Base-by-base conservation (phyloP, 2,329 filamentous ascomycete genomes). In the Claviceps citrina region DNA sequence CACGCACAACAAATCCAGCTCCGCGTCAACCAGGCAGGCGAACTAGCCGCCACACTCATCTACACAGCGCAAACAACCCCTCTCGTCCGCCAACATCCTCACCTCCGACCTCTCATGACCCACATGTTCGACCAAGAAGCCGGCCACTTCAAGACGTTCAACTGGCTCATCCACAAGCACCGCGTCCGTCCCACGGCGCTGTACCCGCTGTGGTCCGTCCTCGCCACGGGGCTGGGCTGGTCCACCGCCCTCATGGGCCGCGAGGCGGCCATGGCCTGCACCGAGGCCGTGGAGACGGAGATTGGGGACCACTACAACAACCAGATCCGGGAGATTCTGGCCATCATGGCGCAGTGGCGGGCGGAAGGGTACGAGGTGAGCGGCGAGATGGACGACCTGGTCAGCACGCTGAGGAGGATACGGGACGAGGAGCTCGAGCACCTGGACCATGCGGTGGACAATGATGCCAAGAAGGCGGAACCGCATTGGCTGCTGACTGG, bases 101-200 rank as follows among this genome's bases (percentile, higher is more conserved):
- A 94, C 56, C 77, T 98, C 15, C 80, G 84, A 6, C 81, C 85
- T 0, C 65, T 96, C 25, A 94, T 98, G 85, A 76, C 79, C 51
- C 91, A 96, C 70, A 98, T 98, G 91, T 87, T 94, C 67, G 84
- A 91, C 53, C 91, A 98, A 59, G 91, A 98, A 67, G 85, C 76
- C 10, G 81, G 77, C 7, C 91, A 98, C 61, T 78, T 96, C 50
- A 61, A 66, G 4, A 91, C 79, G 27, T 98, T 96, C 71, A 93
- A 94, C 60, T 53, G 67, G 3, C 71, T 96, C 20, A 67, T 96
- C 4, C 77, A 82, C 15, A 81, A 79, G 53, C 91, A 96, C 60
- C 84, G 86, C 42, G 78, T 98, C 38, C 83, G 91, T 0, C 91
- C 91, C 0, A 95, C 91, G 0, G 84, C 81, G 10, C 81, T 98